Evolutionary conservation across 2,329 filamentous ascomycete genomes (phyloP).

Genomic region (Colletotrichum destructivum): DNA sequence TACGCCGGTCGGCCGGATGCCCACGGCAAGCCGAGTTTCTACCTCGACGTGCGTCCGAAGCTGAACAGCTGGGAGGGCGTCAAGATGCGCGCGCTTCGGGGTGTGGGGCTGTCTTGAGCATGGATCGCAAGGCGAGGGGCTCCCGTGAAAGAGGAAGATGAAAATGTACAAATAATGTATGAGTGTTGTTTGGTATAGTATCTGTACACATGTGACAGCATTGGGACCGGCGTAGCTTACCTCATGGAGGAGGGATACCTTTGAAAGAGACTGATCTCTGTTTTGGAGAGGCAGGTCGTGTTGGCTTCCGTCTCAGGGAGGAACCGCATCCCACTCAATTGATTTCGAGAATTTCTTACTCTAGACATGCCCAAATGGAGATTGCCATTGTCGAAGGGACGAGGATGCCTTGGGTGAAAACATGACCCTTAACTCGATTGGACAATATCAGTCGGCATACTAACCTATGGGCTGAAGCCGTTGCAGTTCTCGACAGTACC

Average conservation of each 20-base stretch:
- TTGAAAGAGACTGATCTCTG: neutral
- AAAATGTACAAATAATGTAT: conserved; percentile 13
- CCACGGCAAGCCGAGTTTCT: conserved; percentile 69
- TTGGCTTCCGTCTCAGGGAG: neutral
- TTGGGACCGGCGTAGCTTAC: conserved; percentile 3
- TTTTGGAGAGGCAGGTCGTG: too few species aligned
- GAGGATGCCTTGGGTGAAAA: too few species aligned
- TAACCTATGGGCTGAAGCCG: too few species aligned
- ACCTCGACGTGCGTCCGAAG: conserved; percentile 78
- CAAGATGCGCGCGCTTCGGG: conserved; percentile 73
- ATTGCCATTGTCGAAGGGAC: too few species aligned
- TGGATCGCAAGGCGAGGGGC: neutral
- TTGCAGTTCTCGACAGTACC: too few species aligned
- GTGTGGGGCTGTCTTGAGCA: conserved; percentile 63
- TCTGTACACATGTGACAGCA: conserved; percentile 4
- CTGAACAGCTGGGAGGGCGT: conserved; percentile 78
- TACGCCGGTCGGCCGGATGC: conserved; percentile 79
- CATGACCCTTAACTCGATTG: too few species aligned
- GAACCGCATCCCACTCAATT: neutral
- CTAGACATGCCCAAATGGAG: too few species aligned
- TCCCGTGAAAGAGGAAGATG: neutral
- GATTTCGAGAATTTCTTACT: neutral
- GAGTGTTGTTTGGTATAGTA: neutral
- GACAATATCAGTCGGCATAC: too few species aligned
- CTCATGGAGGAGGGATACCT: neutral